These are phyloP conservation scores for Mycosarcoma mackinlayi DNA, from an alignment of 1,284 basidiomycete genomes.

Conservation along the genomic window DNA sequence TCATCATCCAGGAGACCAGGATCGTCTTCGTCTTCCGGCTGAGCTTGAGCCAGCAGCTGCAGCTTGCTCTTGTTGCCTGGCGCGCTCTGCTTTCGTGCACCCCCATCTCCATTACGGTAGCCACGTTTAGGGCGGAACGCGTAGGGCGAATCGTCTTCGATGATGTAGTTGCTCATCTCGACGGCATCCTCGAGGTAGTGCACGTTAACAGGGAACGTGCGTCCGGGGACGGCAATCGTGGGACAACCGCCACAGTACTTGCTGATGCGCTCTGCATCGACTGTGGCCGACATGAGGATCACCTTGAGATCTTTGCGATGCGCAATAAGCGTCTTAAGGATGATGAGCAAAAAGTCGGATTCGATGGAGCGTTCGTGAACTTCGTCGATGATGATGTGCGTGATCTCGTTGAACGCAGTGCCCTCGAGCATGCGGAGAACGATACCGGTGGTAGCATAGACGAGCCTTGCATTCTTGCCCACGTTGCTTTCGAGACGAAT, in stretches of 20 bases:
- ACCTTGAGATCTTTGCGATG: conserved; percentile 87
- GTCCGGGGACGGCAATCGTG: conserved; percentile 80
- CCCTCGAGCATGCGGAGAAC: conserved; percentile 96
- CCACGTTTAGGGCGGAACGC: conserved; percentile 70
- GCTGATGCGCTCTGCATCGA: conserved; percentile 93
- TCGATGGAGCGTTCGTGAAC: conserved; percentile 95
- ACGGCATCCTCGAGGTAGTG: conserved; percentile 92
- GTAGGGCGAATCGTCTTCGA: conserved; percentile 82
- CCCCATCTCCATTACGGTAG: conserved; percentile 30
- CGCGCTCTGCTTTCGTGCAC: conserved; percentile 48
- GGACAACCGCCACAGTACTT: conserved; percentile 91
- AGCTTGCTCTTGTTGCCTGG: conserved; percentile 73
- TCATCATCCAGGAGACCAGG: conserved; percentile 80
- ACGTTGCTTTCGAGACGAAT: conserved; percentile 89
- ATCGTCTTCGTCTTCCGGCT: conserved; percentile 76
- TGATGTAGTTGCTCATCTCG: conserved; percentile 84
- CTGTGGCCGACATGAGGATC: conserved; percentile 96
- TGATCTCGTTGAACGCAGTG: conserved; percentile 90
- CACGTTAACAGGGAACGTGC: conserved; percentile 94
- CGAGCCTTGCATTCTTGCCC: conserved; percentile 54
- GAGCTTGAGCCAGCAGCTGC: conserved; percentile 73
- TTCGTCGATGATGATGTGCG: conserved; percentile 89
- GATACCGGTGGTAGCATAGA: conserved; percentile 88
- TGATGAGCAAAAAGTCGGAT: conserved; percentile 95
- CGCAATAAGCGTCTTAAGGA: conserved; percentile 86